Base-by-base conservation (phyloP, 139 green algal species). In the Chlorella sp. region DNA sequence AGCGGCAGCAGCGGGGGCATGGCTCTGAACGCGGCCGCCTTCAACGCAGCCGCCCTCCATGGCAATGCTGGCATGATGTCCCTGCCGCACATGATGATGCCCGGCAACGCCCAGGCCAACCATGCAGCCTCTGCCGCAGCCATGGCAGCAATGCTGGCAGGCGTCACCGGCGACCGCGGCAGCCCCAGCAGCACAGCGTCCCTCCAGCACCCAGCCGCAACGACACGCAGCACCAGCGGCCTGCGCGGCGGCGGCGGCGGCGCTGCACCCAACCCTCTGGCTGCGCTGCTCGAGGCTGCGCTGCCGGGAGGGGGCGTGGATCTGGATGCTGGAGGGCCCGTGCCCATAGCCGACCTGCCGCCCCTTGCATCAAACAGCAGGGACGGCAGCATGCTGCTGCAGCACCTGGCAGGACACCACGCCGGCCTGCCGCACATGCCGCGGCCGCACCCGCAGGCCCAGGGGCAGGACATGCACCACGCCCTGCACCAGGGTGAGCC, bases 161-260 rank as follows among this genome's bases (percentile, higher is more conserved):
- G 18, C n/a, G 30, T 60, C 36, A 76, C n/a, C 14, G 60, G 37
- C 18, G 82, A 76, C 30, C 82, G 82, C n/a, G n/a, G 57, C 82
- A 86, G 57, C 57, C 82, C 82, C 82, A 26, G 32, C 82, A 86
- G 82, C 82, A 66, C 57, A 5, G 81, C 30, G 1, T 86, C 82
- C 9, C 60, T 24, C 18, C 82, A 76, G 64, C 64, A 71, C 11
- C 64, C 64, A 28, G 64, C 64, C 21, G 64, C 21, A 9, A 71
- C 64, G 21, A 71, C 21, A 2, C 64, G 64, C 64, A 71, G 64
- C 64, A 71, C 64, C 21, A 71, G 64, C 64, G 60, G 30, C 77
- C 22, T 60, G 5, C 82, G 57, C 30, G 34, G n/a, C 53, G 57
- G 81, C 48, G 71, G 82, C 82, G 82, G n/a, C 16, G 57, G 11